Evolutionary conservation across 306 rosid genomes (phyloP), one percentile per base, ranked within the genome.

Genomic region (Acacia confusa): DNA sequence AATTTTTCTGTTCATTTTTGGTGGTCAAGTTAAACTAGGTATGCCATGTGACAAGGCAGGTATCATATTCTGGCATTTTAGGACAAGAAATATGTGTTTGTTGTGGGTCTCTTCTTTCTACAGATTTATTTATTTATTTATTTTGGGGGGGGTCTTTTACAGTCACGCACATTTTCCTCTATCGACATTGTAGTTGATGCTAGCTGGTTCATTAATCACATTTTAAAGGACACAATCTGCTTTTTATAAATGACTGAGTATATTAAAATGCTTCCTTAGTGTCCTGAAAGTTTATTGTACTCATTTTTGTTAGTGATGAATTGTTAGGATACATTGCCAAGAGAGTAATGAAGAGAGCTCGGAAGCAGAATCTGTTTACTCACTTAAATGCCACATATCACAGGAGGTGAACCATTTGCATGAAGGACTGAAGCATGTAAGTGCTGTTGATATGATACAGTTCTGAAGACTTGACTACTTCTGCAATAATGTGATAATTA

Each of bases 331-430:
- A 72, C 92, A 92, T 86, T 96, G 99, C 83, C 84, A 87, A 86
- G 99, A 96, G 89, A 93, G 98, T 88, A 92, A 88, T 74, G 99
- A 96, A 90, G 99, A 96, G 84, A 96, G 97, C 91, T 88, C 97
- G 45, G 99, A 96, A 92, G 68, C 94, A 82, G 99, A 96, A 84
- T 89, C 98, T 30, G 98, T 93, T 82, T 91, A 91, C 90, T 88
- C 99, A 48, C 98, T 96, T 73, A 96, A 96, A 85, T 96, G 99
- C 88, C 98, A 96, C 90, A 96, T 96, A 87, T 96, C 98, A 1
- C 99, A 96, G 0, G 99, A 96, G 78, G 99, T 96, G 88, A 96
- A 96, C 91, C 99, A 96, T 89, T 87, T 96, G 88, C 93, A 89
- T 70, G 99, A 96, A 91, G 99, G 99, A 76, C 83, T 96, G 79